phyloP scores from a whole-genome alignment of 2,329 filamentous ascomycete genomes.

The Sporothrix sp. region DNA sequence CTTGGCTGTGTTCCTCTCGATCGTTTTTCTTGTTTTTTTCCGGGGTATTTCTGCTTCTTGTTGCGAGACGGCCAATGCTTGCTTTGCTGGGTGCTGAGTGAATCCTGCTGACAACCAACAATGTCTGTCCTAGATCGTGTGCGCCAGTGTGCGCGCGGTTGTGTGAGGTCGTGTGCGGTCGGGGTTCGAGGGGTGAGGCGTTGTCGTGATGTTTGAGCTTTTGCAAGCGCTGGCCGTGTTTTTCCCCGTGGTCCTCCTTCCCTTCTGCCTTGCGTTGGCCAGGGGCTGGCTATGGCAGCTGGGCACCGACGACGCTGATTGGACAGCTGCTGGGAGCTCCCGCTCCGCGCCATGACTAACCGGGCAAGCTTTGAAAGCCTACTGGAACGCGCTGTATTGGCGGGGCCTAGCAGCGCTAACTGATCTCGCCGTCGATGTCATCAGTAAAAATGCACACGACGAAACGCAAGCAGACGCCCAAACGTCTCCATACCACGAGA shows the following conservation, averaged over 20 bases:
- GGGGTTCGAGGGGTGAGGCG: not conserved
- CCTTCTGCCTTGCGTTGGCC: constrained; percentile 1
- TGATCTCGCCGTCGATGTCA: not conserved
- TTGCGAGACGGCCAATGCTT: no score
- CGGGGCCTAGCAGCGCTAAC: not conserved
- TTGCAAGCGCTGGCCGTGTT: constrained; percentile 10
- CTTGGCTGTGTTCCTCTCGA: no score
- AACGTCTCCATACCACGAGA: no score
- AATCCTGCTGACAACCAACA: no score
- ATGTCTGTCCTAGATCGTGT: not conserved
- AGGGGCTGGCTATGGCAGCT: constrained; percentile 5
- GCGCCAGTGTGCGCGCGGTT: not conserved
- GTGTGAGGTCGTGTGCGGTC: not conserved
- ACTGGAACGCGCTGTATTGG: not conserved
- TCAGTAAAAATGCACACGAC: no score
- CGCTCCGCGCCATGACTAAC: constrained; percentile 7
- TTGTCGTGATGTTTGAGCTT: not conserved
- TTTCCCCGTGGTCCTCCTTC: not conserved
- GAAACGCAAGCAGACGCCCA: constrained; percentile 12
- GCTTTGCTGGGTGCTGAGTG: no score
- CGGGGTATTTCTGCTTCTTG: no score
- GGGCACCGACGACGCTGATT: constrained; percentile 5
- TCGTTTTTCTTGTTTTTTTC: no score
- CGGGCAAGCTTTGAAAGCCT: not conserved
- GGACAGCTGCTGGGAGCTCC: constrained; percentile 2